phyloP scores from a whole-genome alignment of 2,329 filamentous ascomycete genomes.

The Geosmithia putterillii region DNA sequence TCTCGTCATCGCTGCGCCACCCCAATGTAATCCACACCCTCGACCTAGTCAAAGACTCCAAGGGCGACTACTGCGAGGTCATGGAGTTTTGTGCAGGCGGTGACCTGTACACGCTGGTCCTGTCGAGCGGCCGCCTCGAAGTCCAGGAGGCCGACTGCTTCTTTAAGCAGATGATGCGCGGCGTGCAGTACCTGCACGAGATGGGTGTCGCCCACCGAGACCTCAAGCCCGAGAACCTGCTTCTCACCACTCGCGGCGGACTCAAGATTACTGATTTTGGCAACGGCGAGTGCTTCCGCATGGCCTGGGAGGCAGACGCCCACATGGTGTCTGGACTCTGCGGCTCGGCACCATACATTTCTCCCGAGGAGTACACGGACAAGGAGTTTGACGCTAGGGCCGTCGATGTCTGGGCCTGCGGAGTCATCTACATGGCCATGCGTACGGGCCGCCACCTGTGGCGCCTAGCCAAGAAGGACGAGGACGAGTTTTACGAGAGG shows the following conservation, averaged over 20 bases:
- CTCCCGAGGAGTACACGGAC: slow-evolving; percentile 90
- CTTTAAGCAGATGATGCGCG: slow-evolving; percentile 98
- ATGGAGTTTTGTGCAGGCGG: slow-evolving; percentile 99
- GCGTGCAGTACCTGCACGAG: slow-evolving; percentile 97
- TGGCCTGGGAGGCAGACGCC: slow-evolving; percentile 97
- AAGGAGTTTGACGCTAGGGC: slow-evolving; percentile 94
- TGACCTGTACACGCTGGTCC: slow-evolving; percentile 85
- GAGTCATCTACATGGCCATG: slow-evolving; percentile 99
- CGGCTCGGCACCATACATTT: slow-evolving; percentile 93
- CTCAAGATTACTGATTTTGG: slow-evolving; percentile 98
- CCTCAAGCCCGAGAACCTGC: slow-evolving; percentile 89
- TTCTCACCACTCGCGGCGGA: slow-evolving; percentile 82
- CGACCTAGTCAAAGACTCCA: slow-evolving; percentile 87
- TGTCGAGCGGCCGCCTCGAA: slow-evolving; percentile 83
- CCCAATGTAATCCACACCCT: slow-evolving; percentile 97
- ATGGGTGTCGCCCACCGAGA: slow-evolving; percentile 98
- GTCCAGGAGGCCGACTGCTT: slow-evolving; percentile 92
- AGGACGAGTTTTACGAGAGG: slow-evolving; percentile 92
- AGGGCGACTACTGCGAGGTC: slow-evolving; percentile 96
- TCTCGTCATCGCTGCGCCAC: slow-evolving; percentile 90
- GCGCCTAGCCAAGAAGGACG: slow-evolving; percentile 92
- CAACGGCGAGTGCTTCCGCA: slow-evolving; percentile 97
- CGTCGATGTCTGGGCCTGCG: slow-evolving; percentile 97
- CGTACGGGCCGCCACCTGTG: slow-evolving; percentile 89
- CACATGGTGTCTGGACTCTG: slow-evolving; percentile 98